Evolutionary conservation across 2,329 filamentous ascomycete species (phyloP).

Genomic region (Fusarium siculi): DNA sequence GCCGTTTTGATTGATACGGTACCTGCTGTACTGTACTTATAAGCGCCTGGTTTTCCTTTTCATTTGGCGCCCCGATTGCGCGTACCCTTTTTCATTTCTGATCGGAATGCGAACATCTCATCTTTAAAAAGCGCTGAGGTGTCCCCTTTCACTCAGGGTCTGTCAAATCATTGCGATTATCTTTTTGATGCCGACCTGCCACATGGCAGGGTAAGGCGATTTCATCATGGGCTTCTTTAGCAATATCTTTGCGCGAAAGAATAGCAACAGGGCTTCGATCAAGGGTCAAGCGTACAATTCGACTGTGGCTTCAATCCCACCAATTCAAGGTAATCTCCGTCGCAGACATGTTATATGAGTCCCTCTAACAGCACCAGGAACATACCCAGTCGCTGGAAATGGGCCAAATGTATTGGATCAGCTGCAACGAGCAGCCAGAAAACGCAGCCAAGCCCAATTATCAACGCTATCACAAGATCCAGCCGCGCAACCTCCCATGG

Average conservation of each 20-base stretch:
- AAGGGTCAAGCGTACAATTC: conserved; percentile 43
- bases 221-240: conserved; percentile 44
- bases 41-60: conserved; percentile 20
- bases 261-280: conserved; percentile 19
- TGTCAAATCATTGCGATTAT: background rate
- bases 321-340: conserved; percentile 35
- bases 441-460: conserved; percentile 41
- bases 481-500: conserved; percentile 31
- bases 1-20: background rate
- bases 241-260: conserved; percentile 39
- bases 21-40: conserved; percentile 25
- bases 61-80: background rate
- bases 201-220: conserved; percentile 34
- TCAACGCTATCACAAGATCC: conserved; percentile 12
- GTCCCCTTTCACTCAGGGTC: background rate
- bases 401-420: conserved; percentile 41
- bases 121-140: background rate
- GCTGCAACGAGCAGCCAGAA: conserved; percentile 41
- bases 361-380: conserved; percentile 28
- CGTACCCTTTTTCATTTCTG: conserved; percentile 1
- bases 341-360: no score
- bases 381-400: conserved; percentile 43
- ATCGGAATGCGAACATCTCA: conserved; percentile 34
- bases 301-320: conserved; percentile 38
- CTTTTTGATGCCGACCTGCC: conserved; percentile 2